These are phyloP conservation scores for Selaginella tamariscina DNA, from an alignment of 75 land plant genomes.

Conservation along the genomic window DNA sequence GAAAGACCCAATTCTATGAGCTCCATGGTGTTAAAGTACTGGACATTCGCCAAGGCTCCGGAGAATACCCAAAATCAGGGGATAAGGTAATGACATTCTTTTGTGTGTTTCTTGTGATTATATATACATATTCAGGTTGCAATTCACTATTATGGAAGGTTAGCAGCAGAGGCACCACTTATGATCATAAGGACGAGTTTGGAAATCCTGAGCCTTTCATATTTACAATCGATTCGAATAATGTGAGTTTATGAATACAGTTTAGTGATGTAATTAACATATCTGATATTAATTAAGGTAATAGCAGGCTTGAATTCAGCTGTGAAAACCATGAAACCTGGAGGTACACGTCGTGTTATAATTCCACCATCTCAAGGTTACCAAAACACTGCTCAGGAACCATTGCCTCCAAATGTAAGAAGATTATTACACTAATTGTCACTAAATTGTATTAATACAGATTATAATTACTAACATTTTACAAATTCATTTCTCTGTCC, in stretches of 20 bases:
- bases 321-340: slow-evolving; percentile 64
- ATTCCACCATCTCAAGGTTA: slow-evolving; percentile 91
- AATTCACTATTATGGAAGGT: slow-evolving; percentile 77
- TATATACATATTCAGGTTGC: slow-evolving; percentile 34
- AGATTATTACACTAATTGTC: too few relatives aligned
- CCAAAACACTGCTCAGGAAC: slow-evolving; percentile 68
- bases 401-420: slow-evolving; percentile 76
- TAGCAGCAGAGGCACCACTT: slow-evolving; percentile 88
- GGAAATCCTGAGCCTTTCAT: slow-evolving; percentile 62
- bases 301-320: slow-evolving; percentile 67
- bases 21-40: slow-evolving; percentile 60
- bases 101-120: background rate
- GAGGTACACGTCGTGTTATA: slow-evolving; percentile 59
- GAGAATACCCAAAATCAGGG: slow-evolving; percentile 34
- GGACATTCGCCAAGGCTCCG: slow-evolving; percentile 44
- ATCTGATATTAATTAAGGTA: slow-evolving; percentile 29
- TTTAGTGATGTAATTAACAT: background rate
- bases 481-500: background rate
- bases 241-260: slow-evolving; percentile 26
- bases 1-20: slow-evolving; percentile 42
- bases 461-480: too few relatives aligned
- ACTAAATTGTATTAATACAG: too few relatives aligned
- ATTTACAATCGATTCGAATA: slow-evolving; percentile 51
- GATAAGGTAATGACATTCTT: slow-evolving; percentile 32
- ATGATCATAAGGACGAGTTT: slow-evolving; percentile 65